Base-by-base conservation (phyloP, 768 basidiomycete species). In the Serendipita sp. region DNA sequence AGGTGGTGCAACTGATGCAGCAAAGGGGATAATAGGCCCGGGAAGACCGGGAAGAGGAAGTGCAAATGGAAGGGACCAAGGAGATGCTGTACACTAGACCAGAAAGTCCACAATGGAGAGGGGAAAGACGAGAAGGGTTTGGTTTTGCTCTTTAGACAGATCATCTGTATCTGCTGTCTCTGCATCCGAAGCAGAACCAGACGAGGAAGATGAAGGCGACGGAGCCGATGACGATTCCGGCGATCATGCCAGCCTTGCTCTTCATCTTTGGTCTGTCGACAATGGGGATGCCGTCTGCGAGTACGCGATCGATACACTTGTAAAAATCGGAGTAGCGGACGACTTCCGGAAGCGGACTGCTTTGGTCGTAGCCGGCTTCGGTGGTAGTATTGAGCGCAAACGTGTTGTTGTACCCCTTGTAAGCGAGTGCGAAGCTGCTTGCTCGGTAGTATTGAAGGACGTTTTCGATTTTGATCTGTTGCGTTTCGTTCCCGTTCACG, bases 1-100 rank as follows among this genome's bases (percentile, higher is more conserved):
- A 76, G 17, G 75, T 88, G 31, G 86, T 38, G 34, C 34, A 38
- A 38, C 34, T 38, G 14, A 38, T 38, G 7, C 34, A 38, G 14
- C 34, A 38, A 38, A 38, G 7, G 14, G 34, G 34, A 38, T 38
- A 38, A 14, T 38, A 14, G 34, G 14, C 7, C 34, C 34, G 34
- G 34, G n/a, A n/a, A n/a, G n/a, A n/a, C n/a, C n/a, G n/a, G n/a
- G n/a, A n/a, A n/a, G n/a, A n/a, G n/a, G n/a, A n/a, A n/a, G n/a
- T n/a, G n/a, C n/a, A n/a, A n/a, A n/a, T n/a, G n/a, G n/a, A 38
- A 38, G 34, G 34, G n/a, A n/a, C n/a, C n/a, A n/a, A n/a, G n/a
- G n/a, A n/a, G n/a, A n/a, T n/a, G n/a, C n/a, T n/a, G n/a, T n/a
- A n/a, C n/a, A n/a, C n/a, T n/a, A n/a, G n/a, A n/a, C n/a, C n/a